phyloP scores from a whole-genome alignment of 352 stramenopile genomes.

The Pythium dissotocum region DNA sequence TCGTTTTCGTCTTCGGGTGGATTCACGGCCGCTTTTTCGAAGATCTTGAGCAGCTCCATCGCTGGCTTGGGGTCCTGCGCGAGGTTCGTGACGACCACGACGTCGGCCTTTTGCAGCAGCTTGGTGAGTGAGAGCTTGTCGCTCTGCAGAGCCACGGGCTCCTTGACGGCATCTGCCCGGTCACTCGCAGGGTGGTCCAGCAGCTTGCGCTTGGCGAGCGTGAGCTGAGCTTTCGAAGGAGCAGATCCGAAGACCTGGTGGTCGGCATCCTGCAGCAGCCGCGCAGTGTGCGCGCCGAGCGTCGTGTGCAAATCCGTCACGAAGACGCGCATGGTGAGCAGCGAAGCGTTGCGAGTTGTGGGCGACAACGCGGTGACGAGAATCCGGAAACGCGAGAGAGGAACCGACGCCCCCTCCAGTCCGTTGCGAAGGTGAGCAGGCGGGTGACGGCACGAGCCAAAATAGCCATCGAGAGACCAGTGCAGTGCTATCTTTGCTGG shows the following conservation, averaged over 20 bases:
- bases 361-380: conserved; percentile 23
- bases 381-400: background rate
- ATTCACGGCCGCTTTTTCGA: conserved; percentile 46
- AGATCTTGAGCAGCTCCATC: conserved; percentile 67
- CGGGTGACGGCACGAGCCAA: background rate
- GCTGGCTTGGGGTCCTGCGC: conserved; percentile 49
- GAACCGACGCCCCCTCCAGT: background rate
- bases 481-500: background rate
- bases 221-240: conserved; percentile 43
- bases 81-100: conserved; percentile 57
- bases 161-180: conserved; percentile 39
- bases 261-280: conserved; percentile 59
- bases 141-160: conserved; percentile 49
- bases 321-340: conserved; percentile 63
- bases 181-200: conserved; percentile 62
- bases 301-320: conserved; percentile 69
- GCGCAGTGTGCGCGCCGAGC: conserved; percentile 49
- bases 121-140: conserved; percentile 53
- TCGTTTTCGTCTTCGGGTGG: conserved; percentile 36
- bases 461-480: background rate
- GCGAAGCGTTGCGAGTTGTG: background rate
- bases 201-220: conserved; percentile 49
- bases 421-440: background rate
- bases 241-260: conserved; percentile 68
- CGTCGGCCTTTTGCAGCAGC: conserved; percentile 54